These are phyloP conservation scores for Lasiosphaeriaceae sp. DNA, from an alignment of 495 filamentous ascomycete genomes.

Conservation along the genomic window DNA sequence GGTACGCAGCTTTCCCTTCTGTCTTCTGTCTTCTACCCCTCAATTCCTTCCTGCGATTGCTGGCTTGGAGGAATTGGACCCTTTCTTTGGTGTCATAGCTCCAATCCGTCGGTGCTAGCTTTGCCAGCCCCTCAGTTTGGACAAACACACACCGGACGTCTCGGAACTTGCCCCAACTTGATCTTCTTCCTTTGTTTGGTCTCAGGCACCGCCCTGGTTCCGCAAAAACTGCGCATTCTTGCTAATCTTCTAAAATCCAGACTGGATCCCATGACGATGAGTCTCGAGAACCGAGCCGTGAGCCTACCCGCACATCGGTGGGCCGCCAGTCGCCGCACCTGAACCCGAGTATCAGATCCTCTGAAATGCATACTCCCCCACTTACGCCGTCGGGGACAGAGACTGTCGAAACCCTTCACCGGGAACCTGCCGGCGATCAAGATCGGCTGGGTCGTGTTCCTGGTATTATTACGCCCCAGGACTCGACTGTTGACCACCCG, in stretches of 20 bases:
- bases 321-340: slow-evolving; percentile 42
- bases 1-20: slow-evolving; percentile 50
- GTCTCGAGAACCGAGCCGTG: slow-evolving; percentile 30
- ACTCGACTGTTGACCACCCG: slow-evolving; percentile 40
- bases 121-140: too few species aligned
- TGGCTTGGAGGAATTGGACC: not conserved
- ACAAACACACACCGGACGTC: not conserved
- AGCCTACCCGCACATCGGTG: slow-evolving; percentile 32
- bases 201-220: too few species aligned
- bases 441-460: slow-evolving; percentile 42
- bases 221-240: too few species aligned
- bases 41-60: not conserved
- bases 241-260: slow-evolving; percentile 14
- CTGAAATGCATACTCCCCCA: slow-evolving; percentile 80
- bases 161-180: slow-evolving; percentile 1
- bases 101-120: too few species aligned
- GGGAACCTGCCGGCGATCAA: slow-evolving; percentile 23
- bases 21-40: not conserved
- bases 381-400: slow-evolving; percentile 78
- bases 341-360: slow-evolving; percentile 39
- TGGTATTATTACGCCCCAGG: slow-evolving; percentile 58
- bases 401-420: slow-evolving; percentile 26
- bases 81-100: too few species aligned
- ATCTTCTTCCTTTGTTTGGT: slow-evolving; percentile 6
- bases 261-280: slow-evolving; percentile 43